These are phyloP conservation scores for barrel medic (Medicago truncatula) DNA, from an alignment of 306 rosid species.

Conservation along the genomic window MtrunA17r5.0-ANR NC_053048.1:44957001-44957500, in stretches of 20 bases:
- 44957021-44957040: slow-evolving; percentile 88
- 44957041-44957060: slow-evolving; percentile 77
- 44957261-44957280: slow-evolving; percentile 47
- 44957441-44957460: slow-evolving; percentile 1
- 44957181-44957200: slow-evolving; percentile 71
- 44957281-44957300: slow-evolving; percentile 4
- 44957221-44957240: slow-evolving; percentile 37
- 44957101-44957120: slow-evolving; percentile 81
- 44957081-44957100: slow-evolving; percentile 89
- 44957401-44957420: slow-evolving; percentile 27
- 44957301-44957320: slow-evolving; percentile 27
- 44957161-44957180: slow-evolving; percentile 93
- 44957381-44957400: slow-evolving; percentile 1
- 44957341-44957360: slow-evolving; percentile 7
- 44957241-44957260: slow-evolving; percentile 39
- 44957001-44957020: slow-evolving; percentile 85
- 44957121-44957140: slow-evolving; percentile 93
- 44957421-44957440: slow-evolving; percentile 32
- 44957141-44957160: slow-evolving; percentile 90
- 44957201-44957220: slow-evolving; percentile 56
- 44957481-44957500: slow-evolving; percentile 28
- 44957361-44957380: not conserved
- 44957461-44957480: slow-evolving; percentile 7
- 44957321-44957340: slow-evolving; percentile 12
- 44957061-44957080: slow-evolving; percentile 80